phyloP scores from a whole-genome alignment of 495 filamentous ascomycete species.

The Neurospora tetraspora region DNA sequence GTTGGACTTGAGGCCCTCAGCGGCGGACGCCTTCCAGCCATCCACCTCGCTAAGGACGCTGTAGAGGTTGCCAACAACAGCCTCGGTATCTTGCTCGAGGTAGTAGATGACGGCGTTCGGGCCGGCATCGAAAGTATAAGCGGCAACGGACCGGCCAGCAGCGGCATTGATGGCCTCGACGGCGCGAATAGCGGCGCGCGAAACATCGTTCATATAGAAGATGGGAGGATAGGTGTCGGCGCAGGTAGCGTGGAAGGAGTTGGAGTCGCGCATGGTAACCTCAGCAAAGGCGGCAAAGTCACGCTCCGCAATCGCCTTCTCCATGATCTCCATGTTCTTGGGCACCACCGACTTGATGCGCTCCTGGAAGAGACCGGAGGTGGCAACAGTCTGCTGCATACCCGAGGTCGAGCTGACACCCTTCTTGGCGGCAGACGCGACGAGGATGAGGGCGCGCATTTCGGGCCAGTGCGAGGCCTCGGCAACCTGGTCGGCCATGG shows the following conservation, averaged over 20 bases:
- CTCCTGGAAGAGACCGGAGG: conserved; percentile 68
- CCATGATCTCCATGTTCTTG: conserved; percentile 75
- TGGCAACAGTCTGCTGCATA: conserved; percentile 92
- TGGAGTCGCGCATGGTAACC: conserved; percentile 92
- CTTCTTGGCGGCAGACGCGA: conserved; percentile 89
- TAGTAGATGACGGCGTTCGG: conserved; percentile 97
- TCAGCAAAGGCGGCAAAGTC: conserved; percentile 84
- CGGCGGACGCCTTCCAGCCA: conserved; percentile 48
- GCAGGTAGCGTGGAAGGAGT: conserved; percentile 91
- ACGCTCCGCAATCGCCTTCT: conserved; percentile 59
- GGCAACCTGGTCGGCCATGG: conserved; percentile 75
- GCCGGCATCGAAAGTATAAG: conserved; percentile 96
- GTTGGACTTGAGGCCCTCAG: conserved; percentile 33
- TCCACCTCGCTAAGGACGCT: conserved; percentile 36
- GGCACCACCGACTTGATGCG: conserved; percentile 70
- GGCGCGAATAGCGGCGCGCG: conserved; percentile 68
- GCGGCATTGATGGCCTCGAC: conserved; percentile 80
- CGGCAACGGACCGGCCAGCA: conserved; percentile 63
- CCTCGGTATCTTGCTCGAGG: conserved; percentile 59
- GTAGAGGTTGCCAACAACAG: conserved; percentile 66
- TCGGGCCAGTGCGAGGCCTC: conserved; percentile 82
- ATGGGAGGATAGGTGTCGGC: conserved; percentile 93
- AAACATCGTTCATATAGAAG: conserved; percentile 95
- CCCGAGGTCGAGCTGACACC: conserved; percentile 81
- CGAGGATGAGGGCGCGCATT: conserved; percentile 85